Percentiles rank a stretch among this genome's conserved stretches.
Evolutionary conservation across 2,329 filamentous ascomycete genomes (phyloP).

Genomic region (Exophiala spinifera): DNA sequence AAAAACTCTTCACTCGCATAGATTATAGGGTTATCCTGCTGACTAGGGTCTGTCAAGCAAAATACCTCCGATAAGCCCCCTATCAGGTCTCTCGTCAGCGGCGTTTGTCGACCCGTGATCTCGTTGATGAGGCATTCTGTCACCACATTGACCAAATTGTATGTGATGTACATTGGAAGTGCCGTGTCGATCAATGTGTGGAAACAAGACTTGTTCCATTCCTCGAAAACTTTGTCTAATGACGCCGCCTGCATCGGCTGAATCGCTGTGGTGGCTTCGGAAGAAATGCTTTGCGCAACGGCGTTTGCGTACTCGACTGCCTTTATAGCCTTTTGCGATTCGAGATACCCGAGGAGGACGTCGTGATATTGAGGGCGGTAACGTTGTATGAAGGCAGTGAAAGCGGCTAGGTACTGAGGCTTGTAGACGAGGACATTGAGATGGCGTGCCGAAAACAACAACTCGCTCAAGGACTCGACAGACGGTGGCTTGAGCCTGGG

Average conservation of each 20-base stretch:
- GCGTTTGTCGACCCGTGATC: slow-evolving; percentile 41
- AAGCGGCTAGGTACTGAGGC: slow-evolving; percentile 34
- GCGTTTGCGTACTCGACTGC: slow-evolving; percentile 47
- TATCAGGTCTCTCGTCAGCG: slow-evolving; percentile 41
- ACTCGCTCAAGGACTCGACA: slow-evolving; percentile 37
- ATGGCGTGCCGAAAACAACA: slow-evolving; percentile 44
- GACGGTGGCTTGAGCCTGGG: slow-evolving; percentile 33
- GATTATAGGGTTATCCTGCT: slow-evolving; percentile 45
- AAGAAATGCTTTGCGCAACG: slow-evolving; percentile 36
- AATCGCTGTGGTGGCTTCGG: slow-evolving; percentile 2
- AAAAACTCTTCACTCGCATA: slow-evolving; percentile 48
- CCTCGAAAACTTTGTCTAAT: slow-evolving; percentile 39
- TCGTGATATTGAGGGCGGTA: slow-evolving; percentile 38
- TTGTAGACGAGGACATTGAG: slow-evolving; percentile 42
- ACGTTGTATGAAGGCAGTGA: slow-evolving; percentile 40
- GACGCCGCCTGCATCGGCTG: slow-evolving; percentile 32
- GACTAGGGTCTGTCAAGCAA: slow-evolving; percentile 44
- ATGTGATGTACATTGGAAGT: slow-evolving; percentile 43
- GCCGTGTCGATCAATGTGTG: slow-evolving; percentile 40
- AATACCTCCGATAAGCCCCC: slow-evolving; percentile 45
- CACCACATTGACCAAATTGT: slow-evolving; percentile 38
- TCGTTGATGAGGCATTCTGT: slow-evolving; percentile 45
- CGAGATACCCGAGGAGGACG: slow-evolving; percentile 38
- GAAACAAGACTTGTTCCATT: slow-evolving; percentile 33
- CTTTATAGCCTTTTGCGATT: slow-evolving; percentile 41